Base-by-base conservation (phyloP, 129 eudicot genomes). In the Artemisia tridentata region DNA sequence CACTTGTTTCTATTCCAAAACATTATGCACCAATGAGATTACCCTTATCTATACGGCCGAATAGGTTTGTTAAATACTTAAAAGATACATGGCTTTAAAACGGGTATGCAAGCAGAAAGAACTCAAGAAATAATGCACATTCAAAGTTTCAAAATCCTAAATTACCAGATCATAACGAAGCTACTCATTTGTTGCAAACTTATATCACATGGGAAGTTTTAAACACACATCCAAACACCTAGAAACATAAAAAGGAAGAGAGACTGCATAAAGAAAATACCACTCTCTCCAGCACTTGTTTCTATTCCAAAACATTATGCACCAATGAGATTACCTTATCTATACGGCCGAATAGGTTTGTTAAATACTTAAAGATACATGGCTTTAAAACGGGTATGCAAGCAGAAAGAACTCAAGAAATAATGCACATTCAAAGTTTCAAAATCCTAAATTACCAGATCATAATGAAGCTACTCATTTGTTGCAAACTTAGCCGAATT, bases 161-260 rank as follows among this genome's bases (percentile, higher is more conserved):
- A 25, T 62, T 62, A 31, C 47, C 23, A 38, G 20, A 7, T 20
- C 18, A 65, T 10, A 17, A 18, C 21, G 3, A 46, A 66, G 11
- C 71, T 47, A 21, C 71, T 14, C 20, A 19, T 47, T 47, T 47
- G 11, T 47, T 67, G 59, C 71, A 23, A n/a, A n/a, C n/a, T n/a
- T n/a, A n/a, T n/a, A n/a, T n/a, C n/a, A n/a, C n/a, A n/a, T n/a
- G n/a, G n/a, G n/a, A n/a, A n/a, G n/a, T n/a, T n/a, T n/a, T n/a
- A n/a, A n/a, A n/a, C n/a, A n/a, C n/a, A n/a, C n/a, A n/a, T n/a
- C n/a, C n/a, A n/a, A n/a, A n/a, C n/a, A n/a, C n/a, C n/a, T n/a
- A n/a, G n/a, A n/a, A n/a, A n/a, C n/a, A n/a, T n/a, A n/a, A n/a
- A n/a, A n/a, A n/a, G n/a, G n/a, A n/a, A n/a, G n/a, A n/a, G n/a